Base-by-base conservation (phyloP, 108 stramenopile species). In the Seminavis robusta region DNA sequence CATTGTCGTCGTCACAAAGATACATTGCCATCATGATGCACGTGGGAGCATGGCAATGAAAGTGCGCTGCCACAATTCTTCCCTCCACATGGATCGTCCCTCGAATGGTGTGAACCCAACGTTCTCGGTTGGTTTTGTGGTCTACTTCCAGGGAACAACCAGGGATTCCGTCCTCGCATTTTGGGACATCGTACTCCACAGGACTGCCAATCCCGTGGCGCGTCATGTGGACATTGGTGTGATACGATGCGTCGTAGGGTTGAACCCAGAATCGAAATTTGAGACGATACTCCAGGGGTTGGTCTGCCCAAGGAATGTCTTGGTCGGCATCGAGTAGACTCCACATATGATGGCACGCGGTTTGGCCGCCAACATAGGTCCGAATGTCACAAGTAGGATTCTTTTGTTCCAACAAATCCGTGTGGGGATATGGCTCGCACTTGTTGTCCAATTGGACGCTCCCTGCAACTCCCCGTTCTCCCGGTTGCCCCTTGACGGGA, bases 191-290 rank as follows among this genome's bases (percentile, higher is more conserved):
- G 45, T 66, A 66, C 53, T 66, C 65, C 5, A 28, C 48, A 49
- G 48, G 25, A 49, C 26, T 49, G n/a, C 9, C 48, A 49, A 27
- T 49, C 5, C 48, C 48, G 17, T 20, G 20, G n/a, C 17, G n/a
- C n/a, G 43, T n/a, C 6, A 9, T 7, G 8, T 49, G 6, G 8
- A 27, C 48, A 31, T 64, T 40, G 16, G 42, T 44, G 43, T 31
- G 41, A 55, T 27, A 34, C 1, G 7, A 11, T 5, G 5, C 11
- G 9, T 34, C 16, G 56, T 67, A 60, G 11, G 48, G 48, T 46
- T 67, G 28, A 33, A 60, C 48, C 5, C 33, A 67, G 23, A 49
- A 60, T 1, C 66, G 57, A 52, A 67, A 59, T 27, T 67, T 67
- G 5, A 67, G 40, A 24, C 27, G 50, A 51, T 59, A 67, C 10